Evolutionary conservation across 768 basidiomycete species (phyloP).

Genomic region (Boletus rufocinnamomeus): DNA sequence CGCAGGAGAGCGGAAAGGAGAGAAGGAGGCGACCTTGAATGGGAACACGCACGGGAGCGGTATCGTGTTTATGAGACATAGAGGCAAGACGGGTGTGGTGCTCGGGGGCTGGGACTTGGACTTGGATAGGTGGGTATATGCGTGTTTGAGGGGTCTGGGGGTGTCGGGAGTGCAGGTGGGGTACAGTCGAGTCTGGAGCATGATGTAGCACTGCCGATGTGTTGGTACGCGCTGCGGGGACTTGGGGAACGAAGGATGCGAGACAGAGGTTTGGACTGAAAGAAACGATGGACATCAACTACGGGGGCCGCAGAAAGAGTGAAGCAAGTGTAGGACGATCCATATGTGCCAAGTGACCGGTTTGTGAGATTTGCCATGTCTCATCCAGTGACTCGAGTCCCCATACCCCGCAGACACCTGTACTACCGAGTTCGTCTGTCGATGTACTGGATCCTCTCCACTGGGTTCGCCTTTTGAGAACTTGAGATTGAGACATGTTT

Average conservation of each 20-base stretch:
- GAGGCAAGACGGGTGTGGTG: constrained; percentile 1
- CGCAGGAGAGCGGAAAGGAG: constrained; percentile 5
- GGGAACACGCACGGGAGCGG: background rate
- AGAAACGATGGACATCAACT: no score
- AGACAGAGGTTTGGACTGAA: constrained; percentile 9
- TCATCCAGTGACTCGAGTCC: no score
- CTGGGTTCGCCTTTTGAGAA: no score
- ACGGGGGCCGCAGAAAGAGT: no score
- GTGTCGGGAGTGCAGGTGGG: background rate
- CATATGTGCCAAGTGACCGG: no score
- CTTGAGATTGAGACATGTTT: no score
- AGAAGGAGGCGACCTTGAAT: background rate
- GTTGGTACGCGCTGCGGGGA: constrained; percentile 13
- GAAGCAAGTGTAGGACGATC: no score
- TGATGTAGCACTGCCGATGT: constrained; percentile 19
- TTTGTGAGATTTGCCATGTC: no score
- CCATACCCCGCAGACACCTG: no score
- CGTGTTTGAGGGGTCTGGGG: constrained; percentile 14
- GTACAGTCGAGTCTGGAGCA: constrained; percentile 6
- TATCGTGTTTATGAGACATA: constrained; percentile 2
- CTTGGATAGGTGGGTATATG: constrained; percentile 28
- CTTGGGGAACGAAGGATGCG: background rate
- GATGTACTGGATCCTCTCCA: no score
- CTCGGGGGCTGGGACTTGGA: background rate
- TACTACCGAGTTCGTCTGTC: no score